Evolutionary conservation across 768 basidiomycete genomes (phyloP), one percentile per base, ranked within the genome.

Genomic region (Tulasnella sp.): DNA sequence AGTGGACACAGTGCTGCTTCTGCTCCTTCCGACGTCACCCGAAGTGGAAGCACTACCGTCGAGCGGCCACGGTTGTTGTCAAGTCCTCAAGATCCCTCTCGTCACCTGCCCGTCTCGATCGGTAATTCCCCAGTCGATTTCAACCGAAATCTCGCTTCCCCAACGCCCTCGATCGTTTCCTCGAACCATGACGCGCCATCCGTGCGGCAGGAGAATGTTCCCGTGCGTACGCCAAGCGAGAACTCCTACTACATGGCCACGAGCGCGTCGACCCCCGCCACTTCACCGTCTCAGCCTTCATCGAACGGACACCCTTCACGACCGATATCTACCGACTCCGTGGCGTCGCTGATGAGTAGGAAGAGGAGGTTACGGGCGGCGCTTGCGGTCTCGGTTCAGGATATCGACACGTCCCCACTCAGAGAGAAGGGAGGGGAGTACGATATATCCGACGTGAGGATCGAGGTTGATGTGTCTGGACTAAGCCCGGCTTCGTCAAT

Each of bases 351-450:
- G 39, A 42, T 48, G 2, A 38, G 40, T 73, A 38, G 62, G 38
- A 72, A 74, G 40, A 44, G 46, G 9, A 39, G 78, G 38, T 44
- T 79, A 27, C 62, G 78, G n/a, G 78, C 78, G 39, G 62, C 78
- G 38, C 56, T 79, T 68, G 78, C 78, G 39, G 71, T 79, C 4
- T 72, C 78, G 78, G 78, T 79, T 21, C 78, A 79, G 38, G 78
- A 79, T 24, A 44, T 79, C 31, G 76, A 77, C n/a, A 56, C 48
- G 3, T 36, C 34, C 14, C 68, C 62, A 1, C 62, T 39, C 39
- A 56, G n/a, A 8, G 34, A 46, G 38, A 74, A 71, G 40, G 34
- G 62, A 38, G 38, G 62, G 39, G 39, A 42, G n/a, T 38, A 52
- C 44, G 75, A 48, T 14, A 46, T 40, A 1, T 46, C 46, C 18